Evolutionary conservation across 2,329 filamentous ascomycete genomes (phyloP), one percentile per base, ranked within the genome.

Genomic region (Paecilomyces sp.): DNA sequence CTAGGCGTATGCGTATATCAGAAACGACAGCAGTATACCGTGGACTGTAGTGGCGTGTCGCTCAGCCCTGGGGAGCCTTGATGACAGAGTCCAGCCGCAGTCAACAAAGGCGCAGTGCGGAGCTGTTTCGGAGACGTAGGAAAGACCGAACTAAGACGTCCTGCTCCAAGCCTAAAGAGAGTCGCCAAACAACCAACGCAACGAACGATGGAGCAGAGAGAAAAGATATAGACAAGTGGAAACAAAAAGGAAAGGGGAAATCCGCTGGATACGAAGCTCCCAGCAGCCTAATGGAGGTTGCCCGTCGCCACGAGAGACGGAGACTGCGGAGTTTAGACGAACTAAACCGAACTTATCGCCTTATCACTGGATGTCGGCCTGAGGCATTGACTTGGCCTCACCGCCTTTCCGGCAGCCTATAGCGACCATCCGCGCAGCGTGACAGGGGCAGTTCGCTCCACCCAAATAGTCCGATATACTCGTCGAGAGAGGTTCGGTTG

Each of bases 1-100:
- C 70, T 54, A 58, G 24, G 47, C 24, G 56, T 9, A 50, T 15
- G 12, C n/a, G 52, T 50, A 51, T 4, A 8, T 54, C 13, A 55
- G 3, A 25, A 30, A 7, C 22, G n/a, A 25, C 1, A 11, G n/a
- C 2, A 53, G 9, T 53, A 25, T 53, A 22, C 22, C 51, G 30
- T 53, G 11, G 25, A 53, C 25, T 18, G 7, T 15, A 47, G 41
- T 22, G n/a, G 41, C 41, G 41, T 47, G 18, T 47, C 15, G 41
- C 18, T 47, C 41, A 47, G 15, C 41, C n/a, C 41, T 47, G 41
- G 7, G 8, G 41, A 47, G 9, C n/a, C n/a, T 47, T 18, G 41
- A 47, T 22, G 41, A 47, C 18, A 47, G 41, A 47, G 41, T 47
- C n/a, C 41, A 47, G n/a, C 41, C 41, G 41, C 13, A 47, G n/a